Evolutionary conservation across 139 green algal genomes (phyloP).

Genomic region (Desmodesmus armatus): DNA sequence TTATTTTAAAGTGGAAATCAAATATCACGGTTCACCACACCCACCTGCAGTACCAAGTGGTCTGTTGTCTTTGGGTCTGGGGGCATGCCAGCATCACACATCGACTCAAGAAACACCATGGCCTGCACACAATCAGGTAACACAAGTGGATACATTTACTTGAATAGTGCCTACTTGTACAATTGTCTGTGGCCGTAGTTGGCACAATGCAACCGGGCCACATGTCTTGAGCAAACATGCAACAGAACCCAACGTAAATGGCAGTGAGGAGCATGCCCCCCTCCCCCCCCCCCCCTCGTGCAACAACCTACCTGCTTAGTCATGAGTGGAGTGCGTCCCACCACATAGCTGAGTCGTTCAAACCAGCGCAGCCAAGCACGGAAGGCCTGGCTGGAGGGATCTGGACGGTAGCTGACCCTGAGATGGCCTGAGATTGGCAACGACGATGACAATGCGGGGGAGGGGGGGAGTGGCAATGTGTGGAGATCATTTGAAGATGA

Average conservation of each 20-base stretch:
- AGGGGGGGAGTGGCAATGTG: too few relatives aligned
- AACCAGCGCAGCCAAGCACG: conserved; percentile 24
- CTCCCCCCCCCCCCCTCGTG: neutral
- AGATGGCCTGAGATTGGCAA: neutral
- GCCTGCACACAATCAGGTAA: neutral
- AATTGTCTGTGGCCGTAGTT: neutral
- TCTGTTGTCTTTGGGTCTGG: conserved; percentile 3
- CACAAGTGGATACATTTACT: neutral
- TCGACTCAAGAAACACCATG: conserved; percentile 11
- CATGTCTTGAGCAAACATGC: too few relatives aligned
- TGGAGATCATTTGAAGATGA: neutral
- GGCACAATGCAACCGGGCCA: neutral
- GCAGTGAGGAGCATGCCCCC: neutral
- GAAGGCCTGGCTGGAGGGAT: neutral
- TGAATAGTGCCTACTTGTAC: neutral
- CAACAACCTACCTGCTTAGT: conserved; percentile 25
- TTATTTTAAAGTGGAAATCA: too few relatives aligned
- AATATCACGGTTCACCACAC: too few relatives aligned
- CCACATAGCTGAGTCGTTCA: conserved; percentile 14
- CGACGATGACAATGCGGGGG: neutral
- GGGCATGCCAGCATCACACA: neutral
- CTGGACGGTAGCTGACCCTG: conserved; percentile 4
- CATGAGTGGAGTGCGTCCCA: neutral
- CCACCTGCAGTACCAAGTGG: conserved; percentile 34
- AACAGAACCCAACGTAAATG: neutral